These are phyloP conservation scores for Urtica urens DNA, from an alignment of 306 rosid genomes.

Conservation along the genomic window DNA sequence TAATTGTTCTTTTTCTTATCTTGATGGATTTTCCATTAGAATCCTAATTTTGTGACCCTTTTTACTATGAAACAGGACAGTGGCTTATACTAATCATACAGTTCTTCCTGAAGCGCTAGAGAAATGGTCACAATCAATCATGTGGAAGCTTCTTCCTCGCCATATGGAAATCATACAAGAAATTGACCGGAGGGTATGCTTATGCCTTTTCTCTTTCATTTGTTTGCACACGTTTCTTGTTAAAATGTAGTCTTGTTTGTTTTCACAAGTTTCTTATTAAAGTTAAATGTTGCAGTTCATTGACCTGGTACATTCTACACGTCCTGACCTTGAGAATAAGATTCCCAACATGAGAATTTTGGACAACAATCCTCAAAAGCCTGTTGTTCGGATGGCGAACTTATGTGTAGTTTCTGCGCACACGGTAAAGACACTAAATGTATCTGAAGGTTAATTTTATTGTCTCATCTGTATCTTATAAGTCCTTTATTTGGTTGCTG, in stretches of 20 bases:
- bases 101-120: conserved; percentile 99
- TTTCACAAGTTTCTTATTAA: conserved; percentile 17
- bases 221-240: not conserved
- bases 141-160: conserved; percentile 99
- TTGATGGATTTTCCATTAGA: not conserved
- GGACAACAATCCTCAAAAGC: conserved; percentile 75
- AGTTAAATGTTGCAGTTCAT: conserved; percentile 81
- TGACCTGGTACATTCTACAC: conserved; percentile 39
- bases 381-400: conserved; percentile 96
- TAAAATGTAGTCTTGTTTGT: conserved; percentile 7
- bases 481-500: not conserved
- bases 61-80: conserved; percentile 53
- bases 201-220: not conserved
- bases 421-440: conserved; percentile 41
- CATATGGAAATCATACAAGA: conserved; percentile 94
- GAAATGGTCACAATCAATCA: conserved; percentile 90
- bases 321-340: conserved; percentile 65
- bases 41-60: conserved; percentile 12
- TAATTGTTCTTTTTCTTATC: conserved; percentile 8
- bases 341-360: conserved; percentile 56
- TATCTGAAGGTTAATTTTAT: not conserved
- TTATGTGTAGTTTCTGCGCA: conserved; percentile 90
- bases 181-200: conserved; percentile 73
- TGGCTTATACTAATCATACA: conserved; percentile 94
- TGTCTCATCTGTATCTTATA: not conserved